phyloP scores from a whole-genome alignment of 768 basidiomycete species.

The Lactifluus subvellereus region DNA sequence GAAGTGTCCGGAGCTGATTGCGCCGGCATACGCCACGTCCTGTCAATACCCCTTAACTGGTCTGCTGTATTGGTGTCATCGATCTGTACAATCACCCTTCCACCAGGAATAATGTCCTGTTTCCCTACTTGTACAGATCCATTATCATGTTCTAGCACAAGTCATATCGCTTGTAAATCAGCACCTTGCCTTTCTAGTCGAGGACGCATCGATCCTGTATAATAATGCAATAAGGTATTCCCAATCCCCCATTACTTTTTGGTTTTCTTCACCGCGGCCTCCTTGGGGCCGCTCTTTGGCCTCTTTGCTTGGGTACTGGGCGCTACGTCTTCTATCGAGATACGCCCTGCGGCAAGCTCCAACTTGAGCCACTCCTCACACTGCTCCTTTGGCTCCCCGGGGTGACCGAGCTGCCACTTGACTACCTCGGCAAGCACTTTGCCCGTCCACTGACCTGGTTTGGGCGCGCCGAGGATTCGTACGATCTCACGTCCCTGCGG shows the following conservation, averaged over 20 bases:
- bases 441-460: conserved; percentile 67
- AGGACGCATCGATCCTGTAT: neutral
- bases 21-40: neutral
- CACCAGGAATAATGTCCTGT: neutral
- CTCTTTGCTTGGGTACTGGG: conserved; percentile 8
- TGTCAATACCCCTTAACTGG: neutral
- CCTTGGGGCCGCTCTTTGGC: conserved; percentile 11
- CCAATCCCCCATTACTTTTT: conserved; percentile 5
- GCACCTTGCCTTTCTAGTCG: neutral
- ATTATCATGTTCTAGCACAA: neutral
- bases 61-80: neutral
- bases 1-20: neutral
- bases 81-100: neutral
- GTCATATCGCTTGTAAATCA: conserved; percentile 7
- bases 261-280: conserved; percentile 18
- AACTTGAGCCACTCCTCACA: conserved; percentile 64
- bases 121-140: conserved; percentile 6
- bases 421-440: conserved; percentile 58
- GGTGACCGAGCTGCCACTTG: conserved; percentile 83
- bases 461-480: conserved; percentile 43
- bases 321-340: conserved; percentile 32
- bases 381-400: conserved; percentile 55
- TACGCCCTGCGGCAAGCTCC: conserved; percentile 45
- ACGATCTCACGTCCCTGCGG: conserved; percentile 67
- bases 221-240: neutral